phyloP scores from a whole-genome alignment of 768 basidiomycete genomes.

The Pholiota conissans region DNA sequence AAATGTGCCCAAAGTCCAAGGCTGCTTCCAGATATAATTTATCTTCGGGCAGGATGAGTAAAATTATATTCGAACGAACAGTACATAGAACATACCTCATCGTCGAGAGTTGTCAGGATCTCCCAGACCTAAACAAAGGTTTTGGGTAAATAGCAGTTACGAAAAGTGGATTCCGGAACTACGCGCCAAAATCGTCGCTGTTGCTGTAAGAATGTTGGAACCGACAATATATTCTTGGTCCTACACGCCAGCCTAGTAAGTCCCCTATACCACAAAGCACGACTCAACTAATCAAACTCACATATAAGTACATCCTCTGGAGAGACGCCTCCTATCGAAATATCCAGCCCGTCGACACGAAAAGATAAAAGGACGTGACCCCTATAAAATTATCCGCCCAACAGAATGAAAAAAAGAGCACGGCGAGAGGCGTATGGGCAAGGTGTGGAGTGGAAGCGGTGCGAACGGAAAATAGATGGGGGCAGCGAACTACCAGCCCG shows the following conservation, averaged over 20 bases:
- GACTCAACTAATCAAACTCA: not conserved
- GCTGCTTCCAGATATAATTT: conserved; percentile 32
- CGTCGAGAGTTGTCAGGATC: conserved; percentile 1
- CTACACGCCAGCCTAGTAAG: not conserved
- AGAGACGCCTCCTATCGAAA: not conserved
- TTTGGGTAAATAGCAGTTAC: not conserved
- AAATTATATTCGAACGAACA: not conserved
- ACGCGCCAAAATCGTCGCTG: not conserved
- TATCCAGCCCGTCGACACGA: not conserved
- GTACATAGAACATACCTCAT: not conserved
- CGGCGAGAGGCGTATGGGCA: not conserved
- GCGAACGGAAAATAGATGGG: not conserved
- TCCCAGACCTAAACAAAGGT: not conserved
- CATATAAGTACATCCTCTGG: not conserved
- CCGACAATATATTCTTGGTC: not conserved
- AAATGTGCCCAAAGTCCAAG: conserved; percentile 27
- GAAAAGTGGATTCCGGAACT: not conserved
- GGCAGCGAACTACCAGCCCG: not conserved
- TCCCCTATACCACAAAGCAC: not conserved
- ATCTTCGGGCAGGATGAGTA: conserved; percentile 20
- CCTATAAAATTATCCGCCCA: not conserved
- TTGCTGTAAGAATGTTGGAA: not conserved
- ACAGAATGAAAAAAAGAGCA: no score
- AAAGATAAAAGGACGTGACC: not conserved
- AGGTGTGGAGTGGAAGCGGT: not conserved